Conservation (phyloP, 345 rosid genomes). For the Salix koriyanagi region DNA sequence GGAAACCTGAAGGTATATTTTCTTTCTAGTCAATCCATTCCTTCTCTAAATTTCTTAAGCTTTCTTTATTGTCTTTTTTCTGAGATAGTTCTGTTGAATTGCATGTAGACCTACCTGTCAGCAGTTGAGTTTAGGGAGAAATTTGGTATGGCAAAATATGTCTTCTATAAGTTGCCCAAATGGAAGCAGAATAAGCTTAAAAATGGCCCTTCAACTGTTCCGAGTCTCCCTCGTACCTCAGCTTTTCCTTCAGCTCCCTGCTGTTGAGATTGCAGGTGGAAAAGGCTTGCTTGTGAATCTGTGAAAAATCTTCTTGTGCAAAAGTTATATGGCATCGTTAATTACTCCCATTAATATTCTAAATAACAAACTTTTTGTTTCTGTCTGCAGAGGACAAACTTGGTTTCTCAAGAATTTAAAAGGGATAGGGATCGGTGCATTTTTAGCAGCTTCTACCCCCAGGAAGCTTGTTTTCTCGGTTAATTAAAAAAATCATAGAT, state of each 20-base stretch:
- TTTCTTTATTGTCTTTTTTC: background rate
- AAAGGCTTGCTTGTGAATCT: no score
- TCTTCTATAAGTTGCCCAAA: conserved; percentile 81
- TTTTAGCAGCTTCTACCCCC: conserved; percentile 89
- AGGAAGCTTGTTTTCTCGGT: conserved; percentile 35
- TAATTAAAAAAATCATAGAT: conserved; percentile 16
- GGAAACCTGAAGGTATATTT: background rate
- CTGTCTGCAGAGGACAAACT: conserved; percentile 35
- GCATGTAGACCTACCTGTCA: conserved; percentile 54
- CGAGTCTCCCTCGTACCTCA: conserved; percentile 28
- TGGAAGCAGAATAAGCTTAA: conserved; percentile 99
- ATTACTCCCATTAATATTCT: background rate
- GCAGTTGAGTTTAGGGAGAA: conserved; percentile 72
- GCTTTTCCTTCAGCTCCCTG: no score
- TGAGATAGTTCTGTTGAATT: conserved; percentile 3
- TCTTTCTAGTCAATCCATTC: no score
- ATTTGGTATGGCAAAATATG: conserved; percentile 78
- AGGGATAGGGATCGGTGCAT: conserved; percentile 81
- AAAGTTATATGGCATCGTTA: background rate
- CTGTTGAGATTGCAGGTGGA: no score
- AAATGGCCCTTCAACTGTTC: conserved; percentile 72
- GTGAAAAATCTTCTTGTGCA: background rate
- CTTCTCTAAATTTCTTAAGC: background rate
- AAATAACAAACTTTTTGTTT: conserved; percentile 9
- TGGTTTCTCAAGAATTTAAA: conserved; percentile 28